Base-by-base conservation (phyloP, 306 rosid species). In the Ormosia emarginata region DNA sequence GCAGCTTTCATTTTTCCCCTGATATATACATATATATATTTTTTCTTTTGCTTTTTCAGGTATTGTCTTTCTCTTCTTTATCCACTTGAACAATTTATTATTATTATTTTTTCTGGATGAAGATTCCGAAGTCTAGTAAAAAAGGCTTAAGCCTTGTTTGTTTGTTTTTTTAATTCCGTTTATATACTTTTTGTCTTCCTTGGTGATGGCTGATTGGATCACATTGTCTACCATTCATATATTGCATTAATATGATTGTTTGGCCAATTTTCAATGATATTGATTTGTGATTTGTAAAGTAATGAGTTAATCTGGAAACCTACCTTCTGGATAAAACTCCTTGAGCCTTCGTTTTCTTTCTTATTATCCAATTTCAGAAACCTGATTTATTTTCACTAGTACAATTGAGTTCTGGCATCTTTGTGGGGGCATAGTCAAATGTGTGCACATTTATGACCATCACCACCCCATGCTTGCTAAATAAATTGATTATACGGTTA, bases 21-120 rank as follows among this genome's bases (percentile, higher is more conserved):
- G 2, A 37, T 64, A 6, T 40, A 8, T 17, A 7, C 15, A 13
- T 18, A 4, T 59, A n/a, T n/a, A n/a, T n/a, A 40, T 72, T 18
- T 10, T 32, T 44, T 5, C 50, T 65, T 44, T 77, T 52, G 58
- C 83, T 76, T 79, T 86, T 75, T 58, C 83, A 75, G 83, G 67
- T 32, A 36, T 33, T 80, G 81, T 83, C 83, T 43, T 43, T 78
- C 41, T 67, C 37, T 52, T 59, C 66, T 53, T 77, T 37, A 36
- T 65, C 71, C 63, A 39, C 56, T 44, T 29, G 18, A 37, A 8
- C 39, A 8, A 32, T 18, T 3, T 14, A 1, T 11, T 29, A 1
- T 49, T n/a, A n/a, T n/a, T n/a, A n/a, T n/a, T 49, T 49, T 64
- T 49, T 53, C 55, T 15, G 24, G 79, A 37, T 39, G 43, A 70